Evolutionary conservation across 1,139 yeast species (phyloP), one percentile per base, ranked within the genome.

Genomic region (Dujonia santamariae): DNA sequence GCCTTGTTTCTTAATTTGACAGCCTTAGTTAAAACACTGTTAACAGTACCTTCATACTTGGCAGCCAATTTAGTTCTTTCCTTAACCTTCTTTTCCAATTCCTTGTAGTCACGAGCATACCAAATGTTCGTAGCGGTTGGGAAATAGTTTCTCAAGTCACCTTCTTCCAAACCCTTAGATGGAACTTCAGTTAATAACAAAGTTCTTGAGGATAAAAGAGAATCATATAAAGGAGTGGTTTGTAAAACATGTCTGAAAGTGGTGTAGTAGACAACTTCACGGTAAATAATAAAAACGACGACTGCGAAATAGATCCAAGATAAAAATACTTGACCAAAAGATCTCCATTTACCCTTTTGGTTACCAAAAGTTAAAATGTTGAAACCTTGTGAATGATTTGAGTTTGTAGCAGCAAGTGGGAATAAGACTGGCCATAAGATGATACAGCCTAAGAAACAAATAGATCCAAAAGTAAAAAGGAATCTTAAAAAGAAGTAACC

Each of bases 371-470:
- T 61, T 38, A 84, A 59, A 30, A 74, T 63, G 47, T 81, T 80
- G 37, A 83, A 74, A 35, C 84, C 88, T 9, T 57, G 43, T 23
- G 65, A 61, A 26, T 67, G 64, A 32, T 67, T 67, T 15, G 95
- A 92, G 44, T 85, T 81, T 7, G 95, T 80, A 11, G 94, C 95
- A 56, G 88, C 86, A 33, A 92, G 83, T 0, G 98, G 94, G 42
- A 92, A 68, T 39, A 92, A 64, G 39, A 92, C 75, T 19, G 96
- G 92, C 76, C 86, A 78, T 13, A 81, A 60, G 15, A 83, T 46
- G 21, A 84, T 43, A 36, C 85, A 76, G 2, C 95, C 94, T 9
- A 80, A 51, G 7, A 80, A 50, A 19, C 85, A 75, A 32, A 85
- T 56, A 13, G 73, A 56, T 19, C 77, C 67, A 39, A 85, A 72